Percentiles rank a stretch among this genome's conserved stretches.
Evolutionary conservation across 2,329 filamentous ascomycete genomes (phyloP).

Genomic region (Metarhizium rileyi): DNA sequence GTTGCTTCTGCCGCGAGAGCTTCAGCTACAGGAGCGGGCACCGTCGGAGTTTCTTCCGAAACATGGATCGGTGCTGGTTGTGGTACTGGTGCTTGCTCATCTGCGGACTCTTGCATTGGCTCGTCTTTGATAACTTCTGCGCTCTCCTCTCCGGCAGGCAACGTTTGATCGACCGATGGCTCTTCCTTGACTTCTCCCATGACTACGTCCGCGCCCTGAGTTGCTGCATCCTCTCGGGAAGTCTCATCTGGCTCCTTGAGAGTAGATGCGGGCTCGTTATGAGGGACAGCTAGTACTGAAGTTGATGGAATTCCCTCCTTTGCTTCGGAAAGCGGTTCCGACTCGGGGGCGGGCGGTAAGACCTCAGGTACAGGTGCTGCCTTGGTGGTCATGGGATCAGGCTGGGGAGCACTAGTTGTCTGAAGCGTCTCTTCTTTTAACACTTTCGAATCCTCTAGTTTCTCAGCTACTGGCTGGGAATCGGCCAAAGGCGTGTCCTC

Average conservation of each 20-base stretch:
- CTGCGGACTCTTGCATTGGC: conserved; percentile 10
- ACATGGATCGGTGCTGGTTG: conserved; percentile 6
- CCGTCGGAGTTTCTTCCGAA: not conserved
- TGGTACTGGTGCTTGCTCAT: conserved; percentile 5
- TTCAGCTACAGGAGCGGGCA: not conserved
- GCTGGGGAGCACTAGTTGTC: not conserved
- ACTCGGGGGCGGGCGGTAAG: not conserved
- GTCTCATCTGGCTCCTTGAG: not conserved
- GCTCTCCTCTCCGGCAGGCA: too few relatives aligned
- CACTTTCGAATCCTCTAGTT: not conserved
- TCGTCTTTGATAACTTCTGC: too few relatives aligned
- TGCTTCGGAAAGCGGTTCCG: not conserved
- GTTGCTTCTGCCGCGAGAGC: not conserved
- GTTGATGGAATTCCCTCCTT: not conserved
- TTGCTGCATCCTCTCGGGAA: not conserved
- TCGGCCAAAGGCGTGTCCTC: not conserved
- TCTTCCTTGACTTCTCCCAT: not conserved
- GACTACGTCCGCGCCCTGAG: not conserved
- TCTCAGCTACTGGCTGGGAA: not conserved
- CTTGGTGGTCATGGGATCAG: not conserved
- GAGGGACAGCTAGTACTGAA: not conserved
- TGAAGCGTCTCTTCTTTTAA: not conserved
- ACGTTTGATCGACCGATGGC: conserved; percentile 7
- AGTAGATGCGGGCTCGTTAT: not conserved
- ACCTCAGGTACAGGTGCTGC: not conserved